Base-by-base conservation (phyloP, 1,284 basidiomycete species). In the Wolfiporia cocos region DNA sequence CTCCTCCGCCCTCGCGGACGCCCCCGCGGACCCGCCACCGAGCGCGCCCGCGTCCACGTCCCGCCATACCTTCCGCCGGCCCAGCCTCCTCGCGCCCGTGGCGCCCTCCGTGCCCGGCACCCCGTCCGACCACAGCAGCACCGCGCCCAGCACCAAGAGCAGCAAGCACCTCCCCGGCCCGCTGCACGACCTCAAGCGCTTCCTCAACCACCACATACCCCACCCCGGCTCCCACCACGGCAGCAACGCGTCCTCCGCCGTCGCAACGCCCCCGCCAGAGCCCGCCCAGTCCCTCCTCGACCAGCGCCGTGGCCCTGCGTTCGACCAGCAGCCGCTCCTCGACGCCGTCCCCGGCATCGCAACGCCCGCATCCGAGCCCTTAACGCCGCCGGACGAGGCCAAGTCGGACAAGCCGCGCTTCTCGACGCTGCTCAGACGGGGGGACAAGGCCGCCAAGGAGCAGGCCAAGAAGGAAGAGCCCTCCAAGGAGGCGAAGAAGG, bases 121-220 rank as follows among this genome's bases (percentile, higher is more conserved):
- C 6, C 26, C 30, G 9, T 10, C 26, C 19, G n/a, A 28, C 17
- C 34, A 33, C 24, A 23, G 18, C 18, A 28, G 34, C 9, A 28
- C 50, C 37, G 24, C 47, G 46, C 26, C 43, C 42, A 31, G 43
- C 4, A 35, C 48, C 44, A 62, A 56, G 52, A 48, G 49, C 21
- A 39, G 45, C 18, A 65, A 61, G 50, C 57, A 62, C 43, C 68
- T 74, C 44, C 72, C 74, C 48, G 81, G 88, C 0, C 85, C 90
- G 3, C 74, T 96, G 38, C 81, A 89, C 64, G 92, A 95, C 63
- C 78, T 96, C 53, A 91, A 91, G 58, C 86, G 92, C 23, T 94
- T 95, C 70, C 75, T 95, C 48, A 89, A 93, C 65, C 80, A 89
- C 64, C 89, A 92, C 65, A 84, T 92, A 41, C 81, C 81, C 46